Base-by-base conservation (phyloP, 805 yeast genomes). In the Kuraishia ogatae region DNA sequence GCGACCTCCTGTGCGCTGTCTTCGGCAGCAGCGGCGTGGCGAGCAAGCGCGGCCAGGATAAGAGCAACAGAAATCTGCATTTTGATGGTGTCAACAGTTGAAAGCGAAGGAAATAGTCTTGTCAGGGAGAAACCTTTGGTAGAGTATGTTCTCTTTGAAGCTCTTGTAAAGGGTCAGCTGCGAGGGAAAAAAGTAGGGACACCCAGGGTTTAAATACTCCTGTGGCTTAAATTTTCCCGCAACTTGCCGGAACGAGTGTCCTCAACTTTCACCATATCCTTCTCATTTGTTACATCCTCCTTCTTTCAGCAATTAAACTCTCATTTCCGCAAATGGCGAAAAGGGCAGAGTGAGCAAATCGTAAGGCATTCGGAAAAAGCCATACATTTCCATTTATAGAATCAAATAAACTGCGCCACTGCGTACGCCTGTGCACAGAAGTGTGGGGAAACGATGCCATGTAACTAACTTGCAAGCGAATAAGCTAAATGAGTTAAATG, bases 51-150 rank as follows among this genome's bases (percentile, higher is more conserved):
- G n/a, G 67, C 51, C 15, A 63, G 26, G 23, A 63, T 49, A 23
- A 55, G 50, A 5, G 59, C 29, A 6, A 52, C 48, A 5, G 66
- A 52, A n/a, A 61, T 59, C 62, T 63, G 61, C 71, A 67, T 66
- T 59, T 43, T 59, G 15, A n/a, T 46, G 17, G 24, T 35, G 13
- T 35, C 43, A 35, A 15, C 13, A 15, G 24, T 22, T 48, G 22
- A 48, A 22, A 48, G 23, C 50, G 50, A 7, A 48, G 28, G 28
- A 48, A 24, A 48, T 19, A 49, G 28, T 17, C 15, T 19, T 24
- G 51, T 21, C 21, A 23, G 23, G 28, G 15, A 21, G 19, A 13
- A 20, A n/a, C 51, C 39, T 49, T 20, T 49, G 20, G 23, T 15
- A 49, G 39, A 35, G 17, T 35, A 7, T 13, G 43, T 35, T 35